Evolutionary conservation across 192 early-diverging fungal genomes (phyloP), one percentile per base, ranked within the genome.

Genomic region (Umbelopsis vinacea): DNA sequence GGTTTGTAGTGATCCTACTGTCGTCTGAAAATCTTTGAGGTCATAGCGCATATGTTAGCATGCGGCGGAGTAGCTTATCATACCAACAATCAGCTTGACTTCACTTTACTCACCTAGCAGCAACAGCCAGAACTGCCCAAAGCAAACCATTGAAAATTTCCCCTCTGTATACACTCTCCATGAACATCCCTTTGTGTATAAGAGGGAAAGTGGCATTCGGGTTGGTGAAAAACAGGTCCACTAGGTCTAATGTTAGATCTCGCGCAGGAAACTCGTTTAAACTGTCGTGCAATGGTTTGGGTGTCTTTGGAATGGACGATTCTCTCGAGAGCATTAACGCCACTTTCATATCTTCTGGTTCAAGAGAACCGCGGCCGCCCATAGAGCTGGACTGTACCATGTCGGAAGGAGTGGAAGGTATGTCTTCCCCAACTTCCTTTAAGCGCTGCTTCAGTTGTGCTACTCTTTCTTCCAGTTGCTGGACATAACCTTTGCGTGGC

Each of bases 161-260:
- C 11, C 82, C 76, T 24, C 82, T 79, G 29, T 73, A 73, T 52
- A 84, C 71, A 71, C 78, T 77, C 46, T 68, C 66, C 71, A 69
- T 81, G 50, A 87, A 78, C 22, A 81, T 85, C 4, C 57, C 73
- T 9, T 79, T 71, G 50, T 87, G 86, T 37, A 87, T 73, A 38
- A 87, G 76, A 22, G 86, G 77, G 23, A 84, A 63, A 50, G 83
- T 75, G 24, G 71, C 79, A 46, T 84, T 81, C 19, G 82, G 67
- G 22, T 83, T 75, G 52, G 82, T 76, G 54, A 87, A 87, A 67
- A 80, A 88, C 19, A 83, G 75, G 26, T 79, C 71, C 12, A 80
- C 72, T 9, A 87, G 71, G 70, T 83, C 80, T 10, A 79, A 69
- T 10, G 84, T 70, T 33, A 85, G 75, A 19, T 88, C 85, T 33